phyloP scores from a whole-genome alignment of 352 stramenopile genomes.

The Plasmopara halstedii region DNA sequence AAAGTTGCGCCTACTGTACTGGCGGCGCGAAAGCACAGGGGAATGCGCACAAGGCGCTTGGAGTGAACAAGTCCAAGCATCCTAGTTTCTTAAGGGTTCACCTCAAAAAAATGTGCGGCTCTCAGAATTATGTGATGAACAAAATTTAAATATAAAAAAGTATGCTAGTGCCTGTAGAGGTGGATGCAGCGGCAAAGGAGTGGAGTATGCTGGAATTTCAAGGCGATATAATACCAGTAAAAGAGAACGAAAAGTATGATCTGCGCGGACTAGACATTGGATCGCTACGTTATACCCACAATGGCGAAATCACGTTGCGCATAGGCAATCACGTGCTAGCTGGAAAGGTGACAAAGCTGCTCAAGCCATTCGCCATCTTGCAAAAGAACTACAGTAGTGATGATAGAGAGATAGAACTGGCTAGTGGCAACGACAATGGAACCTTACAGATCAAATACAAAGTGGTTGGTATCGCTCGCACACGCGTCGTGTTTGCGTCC shows the following conservation, averaged over 20 bases:
- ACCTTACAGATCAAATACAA: constrained; percentile 35
- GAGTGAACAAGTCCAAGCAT: constrained; percentile 69
- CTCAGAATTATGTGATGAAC: constrained; percentile 2
- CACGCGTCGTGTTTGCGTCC: constrained; percentile 62
- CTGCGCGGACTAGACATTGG: constrained; percentile 51
- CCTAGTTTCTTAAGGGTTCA: not conserved
- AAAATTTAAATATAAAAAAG: not conserved
- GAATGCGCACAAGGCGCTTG: constrained; percentile 37
- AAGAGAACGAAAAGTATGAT: constrained; percentile 12
- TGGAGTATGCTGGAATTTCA: constrained; percentile 84
- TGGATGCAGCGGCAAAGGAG: constrained; percentile 54
- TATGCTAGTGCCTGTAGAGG: constrained; percentile 65
- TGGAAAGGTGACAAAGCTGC: constrained; percentile 59
- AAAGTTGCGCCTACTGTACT: constrained; percentile 62
- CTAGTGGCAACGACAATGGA: not conserved
- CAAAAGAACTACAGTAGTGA: constrained; percentile 25
- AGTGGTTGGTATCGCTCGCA: constrained; percentile 76
- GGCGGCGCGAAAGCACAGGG: constrained; percentile 31
- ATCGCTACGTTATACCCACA: constrained; percentile 49
- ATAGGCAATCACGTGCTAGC: constrained; percentile 79
- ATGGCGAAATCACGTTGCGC: constrained; percentile 59
- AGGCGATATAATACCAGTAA: constrained; percentile 47
- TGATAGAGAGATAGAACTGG: not conserved
- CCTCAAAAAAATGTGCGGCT: constrained; percentile 20
- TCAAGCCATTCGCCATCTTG: constrained; percentile 73